phyloP scores from a whole-genome alignment of 192 early-diverging fungal species.

The Coemansia sp. region DNA sequence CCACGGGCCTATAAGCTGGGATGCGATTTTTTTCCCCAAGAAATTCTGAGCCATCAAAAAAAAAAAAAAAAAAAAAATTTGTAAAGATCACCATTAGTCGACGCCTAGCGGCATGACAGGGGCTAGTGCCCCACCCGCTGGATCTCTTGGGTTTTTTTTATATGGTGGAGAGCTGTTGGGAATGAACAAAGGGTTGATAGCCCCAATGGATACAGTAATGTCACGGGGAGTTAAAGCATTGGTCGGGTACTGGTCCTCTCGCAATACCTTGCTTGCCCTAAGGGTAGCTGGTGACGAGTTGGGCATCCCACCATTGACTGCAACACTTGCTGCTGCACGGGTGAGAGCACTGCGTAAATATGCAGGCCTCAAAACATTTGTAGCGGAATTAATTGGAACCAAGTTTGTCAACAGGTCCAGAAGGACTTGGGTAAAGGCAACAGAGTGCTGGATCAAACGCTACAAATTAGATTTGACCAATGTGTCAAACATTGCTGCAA shows the following conservation, averaged over 20 bases:
- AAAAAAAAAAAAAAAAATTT: too few species aligned
- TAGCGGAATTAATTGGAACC: neutral
- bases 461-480: neutral
- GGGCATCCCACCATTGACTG: neutral
- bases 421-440: neutral
- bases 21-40: too few species aligned
- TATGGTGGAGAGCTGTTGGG: neutral
- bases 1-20: too few species aligned
- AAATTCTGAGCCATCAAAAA: too few species aligned
- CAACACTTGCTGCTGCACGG: neutral
- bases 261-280: neutral
- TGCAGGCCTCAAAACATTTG: constrained; percentile 4
- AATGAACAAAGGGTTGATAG: constrained; percentile 1
- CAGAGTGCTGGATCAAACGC: neutral
- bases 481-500: neutral
- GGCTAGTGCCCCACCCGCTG: too few species aligned
- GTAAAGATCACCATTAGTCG: too few species aligned
- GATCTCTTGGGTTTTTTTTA: too few species aligned
- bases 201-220: neutral
- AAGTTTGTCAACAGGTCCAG: neutral
- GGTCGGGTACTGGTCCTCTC: neutral
- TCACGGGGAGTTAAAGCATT: neutral
- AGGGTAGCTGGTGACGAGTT: neutral
- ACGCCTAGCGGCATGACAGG: too few species aligned
- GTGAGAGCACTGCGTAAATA: neutral